Base-by-base conservation (phyloP, 2,329 filamentous ascomycete species). In the Trichoderma sp. region DNA sequence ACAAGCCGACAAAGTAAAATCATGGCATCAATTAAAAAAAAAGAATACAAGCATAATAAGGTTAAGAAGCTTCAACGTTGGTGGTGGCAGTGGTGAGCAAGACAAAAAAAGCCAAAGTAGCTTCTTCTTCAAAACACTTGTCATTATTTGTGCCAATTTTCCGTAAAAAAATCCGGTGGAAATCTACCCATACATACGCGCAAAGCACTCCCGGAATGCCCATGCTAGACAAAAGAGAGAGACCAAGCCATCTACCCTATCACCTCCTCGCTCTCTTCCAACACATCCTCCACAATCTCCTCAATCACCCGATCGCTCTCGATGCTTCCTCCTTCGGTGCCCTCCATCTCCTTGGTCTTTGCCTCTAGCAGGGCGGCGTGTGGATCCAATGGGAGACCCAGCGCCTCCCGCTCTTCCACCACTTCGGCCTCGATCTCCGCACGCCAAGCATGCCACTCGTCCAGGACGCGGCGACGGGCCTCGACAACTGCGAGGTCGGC, bases 401-500 rank as follows among this genome's bases (percentile, higher is more conserved):
- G 85, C 7, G 87, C 90, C 69, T 89, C 88, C 76, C 93, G 90
- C 85, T 97, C 95, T 80, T 94, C 92, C 76, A 86, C 84, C 66
- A 96, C 84, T 81, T 97, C 92, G 78, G 89, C 89, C 85, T 93
- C 92, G 79, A 95, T 90, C 76, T 89, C 87, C 81, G 91, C 91
- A 83, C 95, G 90, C 95, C 95, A 99, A 75, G 91, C 91, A 80
- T 92, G 85, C 97, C 97, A 99, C 86, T 98, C 96, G 79, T 93
- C 91, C 80, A 99, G 91, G 82, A 95, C 87, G 81, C 91, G 89
- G 83, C 96, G 92, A 80, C 97, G 91, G 79, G 91, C 92, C 85
- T 98, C 96, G 77, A 99, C 93, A 68, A 99, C 95, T 45, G 95
- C 96, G 81, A 95, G 91, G 87, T 98, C 97, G 80, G 96, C 97